Base-by-base conservation (phyloP, 495 filamentous ascomycete species). In the Apodospora peruviana region DNA sequence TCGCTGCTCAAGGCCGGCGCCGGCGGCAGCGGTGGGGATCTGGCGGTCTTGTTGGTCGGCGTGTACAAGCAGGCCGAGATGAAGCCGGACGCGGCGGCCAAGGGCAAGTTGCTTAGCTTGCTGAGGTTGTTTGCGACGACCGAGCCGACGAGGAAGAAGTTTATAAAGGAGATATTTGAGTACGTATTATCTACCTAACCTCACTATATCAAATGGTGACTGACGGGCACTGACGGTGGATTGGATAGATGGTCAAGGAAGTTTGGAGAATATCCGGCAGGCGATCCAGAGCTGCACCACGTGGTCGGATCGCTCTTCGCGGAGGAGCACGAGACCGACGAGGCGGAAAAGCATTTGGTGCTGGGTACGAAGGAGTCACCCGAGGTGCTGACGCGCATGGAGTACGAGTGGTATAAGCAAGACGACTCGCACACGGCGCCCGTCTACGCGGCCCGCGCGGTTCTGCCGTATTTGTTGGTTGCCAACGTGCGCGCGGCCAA, bases 221-320 rank as follows among this genome's bases (percentile, higher is more conserved):
- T 21, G 47, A 24, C 22, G 19, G 34, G 2, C 24, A 46, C 45
- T 52, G 25, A 53, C 17, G 34, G 25, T 17, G 14, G 45, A 19
- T n/a, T 22, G 18, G 29, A 36, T 47, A 86, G 83, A 48, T 99
- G 93, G 93, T 91, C 89, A 56, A 75, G 79, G 21, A 87, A 84
- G 57, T 83, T 79, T 59, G 90, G 91, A 50, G 87, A 91, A 35
- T 85, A 88, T 60, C 93, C 94, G 38, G 84, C 89, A 52, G 93
- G 93, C 39, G 93, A 99, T 57, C 88, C 94, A 4, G 94, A 97
- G 51, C 73, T 99, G 48, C 93, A 99, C 63, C 91, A 97, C 70
- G 90, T 94, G 42, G 85, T 85, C 18, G 93, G 93, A 36, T 84
- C 82, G 8, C 73, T 97, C 22, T 95, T 87, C 62, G 90, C 90